A percentile compares a stretch with the other conserved stretches of the same genome.
phyloP scores from a whole-genome alignment of 2,329 filamentous ascomycete species.

The Aspergillus sp. region DNA sequence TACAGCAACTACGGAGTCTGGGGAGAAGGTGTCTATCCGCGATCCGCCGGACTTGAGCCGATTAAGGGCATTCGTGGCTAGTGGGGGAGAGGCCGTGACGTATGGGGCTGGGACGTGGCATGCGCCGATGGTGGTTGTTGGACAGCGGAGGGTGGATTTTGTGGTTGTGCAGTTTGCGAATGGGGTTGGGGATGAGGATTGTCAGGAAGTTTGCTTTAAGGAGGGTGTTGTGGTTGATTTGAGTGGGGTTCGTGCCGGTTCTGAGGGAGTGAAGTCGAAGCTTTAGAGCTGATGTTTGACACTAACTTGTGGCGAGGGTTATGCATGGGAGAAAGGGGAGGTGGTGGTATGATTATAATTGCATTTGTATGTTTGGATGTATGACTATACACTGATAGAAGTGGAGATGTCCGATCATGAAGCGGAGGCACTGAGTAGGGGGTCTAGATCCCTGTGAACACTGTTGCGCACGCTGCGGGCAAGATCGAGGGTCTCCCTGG shows the following conservation, averaged over 20 bases:
- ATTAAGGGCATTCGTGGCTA: slow-evolving; percentile 75
- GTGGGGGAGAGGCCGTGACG: slow-evolving; percentile 78
- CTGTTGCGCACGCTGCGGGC: slow-evolving; percentile 60
- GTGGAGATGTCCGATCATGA: neutral
- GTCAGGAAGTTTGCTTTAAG: slow-evolving; percentile 68
- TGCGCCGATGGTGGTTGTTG: slow-evolving; percentile 90
- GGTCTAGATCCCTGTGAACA: slow-evolving; percentile 12
- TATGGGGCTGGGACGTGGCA: slow-evolving; percentile 94
- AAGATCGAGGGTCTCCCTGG: slow-evolving; percentile 67
- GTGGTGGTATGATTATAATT: neutral
- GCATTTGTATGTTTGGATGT: neutral
- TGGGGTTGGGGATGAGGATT: slow-evolving; percentile 79
- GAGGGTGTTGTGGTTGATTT: slow-evolving; percentile 39
- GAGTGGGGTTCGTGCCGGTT: slow-evolving; percentile 1
- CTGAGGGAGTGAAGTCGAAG: neutral
- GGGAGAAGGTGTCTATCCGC: slow-evolving; percentile 35
- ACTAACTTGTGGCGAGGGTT: neutral
- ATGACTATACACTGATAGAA: neutral
- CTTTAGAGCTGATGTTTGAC: neutral
- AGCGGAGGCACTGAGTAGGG: neutral
- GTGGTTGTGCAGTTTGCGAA: slow-evolving; percentile 88
- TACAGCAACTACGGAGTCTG: slow-evolving; percentile 30
- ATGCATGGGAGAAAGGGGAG: neutral
- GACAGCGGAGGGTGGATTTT: slow-evolving; percentile 71
- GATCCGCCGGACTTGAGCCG: slow-evolving; percentile 68